phyloP scores from a whole-genome alignment of 805 yeast genomes.

The Saccharomycopsis sp. region DNA sequence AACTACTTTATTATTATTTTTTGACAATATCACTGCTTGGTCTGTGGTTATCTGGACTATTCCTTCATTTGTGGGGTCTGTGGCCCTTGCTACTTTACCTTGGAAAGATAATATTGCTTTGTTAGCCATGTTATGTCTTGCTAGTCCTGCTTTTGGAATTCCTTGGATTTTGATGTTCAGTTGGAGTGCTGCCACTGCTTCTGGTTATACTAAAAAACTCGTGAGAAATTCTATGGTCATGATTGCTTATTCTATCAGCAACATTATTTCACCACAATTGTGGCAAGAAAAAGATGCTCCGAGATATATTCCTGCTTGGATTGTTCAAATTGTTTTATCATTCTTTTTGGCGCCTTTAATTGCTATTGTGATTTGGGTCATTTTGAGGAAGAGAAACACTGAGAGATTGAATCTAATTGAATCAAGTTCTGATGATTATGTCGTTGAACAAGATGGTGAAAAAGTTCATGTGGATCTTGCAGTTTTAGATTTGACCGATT shows the following conservation, averaged over 20 bases:
- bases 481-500: slow-evolving; percentile 39
- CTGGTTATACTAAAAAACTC: slow-evolving; percentile 61
- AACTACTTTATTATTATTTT: slow-evolving; percentile 25
- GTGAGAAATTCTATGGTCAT: slow-evolving; percentile 40
- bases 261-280: slow-evolving; percentile 44
- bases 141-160: slow-evolving; percentile 22
- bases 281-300: slow-evolving; percentile 36
- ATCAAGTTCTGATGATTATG: background rate
- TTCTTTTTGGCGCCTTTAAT: slow-evolving; percentile 36
- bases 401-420: slow-evolving; percentile 25
- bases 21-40: slow-evolving; percentile 30
- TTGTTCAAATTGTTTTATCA: slow-evolving; percentile 44
- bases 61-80: slow-evolving; percentile 26
- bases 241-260: slow-evolving; percentile 53
- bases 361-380: slow-evolving; percentile 33
- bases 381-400: slow-evolving; percentile 35
- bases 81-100: slow-evolving; percentile 22
- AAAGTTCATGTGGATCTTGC: slow-evolving; percentile 30
- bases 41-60: slow-evolving; percentile 29
- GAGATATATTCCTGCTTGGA: slow-evolving; percentile 43
- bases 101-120: slow-evolving; percentile 31
- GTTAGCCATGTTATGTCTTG: slow-evolving; percentile 36
- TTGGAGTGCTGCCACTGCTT: slow-evolving; percentile 21
- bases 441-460: slow-evolving; percentile 25
- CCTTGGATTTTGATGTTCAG: slow-evolving; percentile 22